Conservation (phyloP, 228 moss, liverwort and hornwort species). For the Sphagnum magellanicum region DNA sequence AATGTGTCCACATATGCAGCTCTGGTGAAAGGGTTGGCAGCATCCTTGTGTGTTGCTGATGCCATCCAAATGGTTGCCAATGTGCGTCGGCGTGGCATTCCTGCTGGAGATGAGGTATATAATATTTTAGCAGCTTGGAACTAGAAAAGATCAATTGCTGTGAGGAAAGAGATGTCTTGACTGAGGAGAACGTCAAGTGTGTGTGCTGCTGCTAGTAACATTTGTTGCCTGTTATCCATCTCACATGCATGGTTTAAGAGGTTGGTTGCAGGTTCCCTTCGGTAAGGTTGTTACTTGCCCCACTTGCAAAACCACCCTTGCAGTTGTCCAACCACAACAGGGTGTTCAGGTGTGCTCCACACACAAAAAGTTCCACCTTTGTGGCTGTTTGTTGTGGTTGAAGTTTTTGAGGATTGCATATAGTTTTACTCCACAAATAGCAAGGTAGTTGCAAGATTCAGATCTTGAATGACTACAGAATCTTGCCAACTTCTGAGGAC, state of each 20-base stretch:
- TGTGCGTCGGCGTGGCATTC: constrained; percentile 90
- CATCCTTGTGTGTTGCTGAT: constrained; percentile 90
- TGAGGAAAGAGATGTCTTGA: no score
- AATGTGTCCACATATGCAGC: constrained; percentile 78
- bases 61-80: constrained; percentile 73
- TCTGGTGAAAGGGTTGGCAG: constrained; percentile 80
- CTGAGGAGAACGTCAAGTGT: no score
- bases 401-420: no score
- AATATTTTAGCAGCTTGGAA: neutral
- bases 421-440: no score
- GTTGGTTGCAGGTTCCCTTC: constrained; percentile 85
- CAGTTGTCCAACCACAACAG: constrained; percentile 94
- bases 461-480: no score
- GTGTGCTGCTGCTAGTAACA: no score
- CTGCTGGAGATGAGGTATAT: constrained; percentile 93
- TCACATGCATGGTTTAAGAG: constrained; percentile 29
- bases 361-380: neutral
- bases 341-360: constrained; percentile 72
- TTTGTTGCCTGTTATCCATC: neutral
- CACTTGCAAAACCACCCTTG: constrained; percentile 80
- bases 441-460: no score
- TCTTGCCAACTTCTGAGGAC: no score
- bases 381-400: neutral
- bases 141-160: neutral
- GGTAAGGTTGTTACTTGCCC: constrained; percentile 93